Evolutionary conservation across 129 eudicot genomes (phyloP).

Genomic region (Daucus carota): DNA sequence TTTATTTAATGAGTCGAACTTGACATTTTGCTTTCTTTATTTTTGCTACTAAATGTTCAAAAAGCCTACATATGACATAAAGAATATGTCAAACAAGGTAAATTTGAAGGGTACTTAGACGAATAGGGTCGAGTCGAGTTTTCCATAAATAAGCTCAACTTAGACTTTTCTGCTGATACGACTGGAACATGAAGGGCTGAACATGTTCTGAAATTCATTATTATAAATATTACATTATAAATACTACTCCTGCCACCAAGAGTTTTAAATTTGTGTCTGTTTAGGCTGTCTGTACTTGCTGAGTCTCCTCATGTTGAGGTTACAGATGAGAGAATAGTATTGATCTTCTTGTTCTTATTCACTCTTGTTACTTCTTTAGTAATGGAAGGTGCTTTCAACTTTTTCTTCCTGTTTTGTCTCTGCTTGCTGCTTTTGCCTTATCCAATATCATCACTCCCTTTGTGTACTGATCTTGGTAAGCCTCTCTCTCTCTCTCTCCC

Average conservation of each 20-base stretch:
- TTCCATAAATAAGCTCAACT: neutral
- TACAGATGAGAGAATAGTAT: conserved; percentile 1
- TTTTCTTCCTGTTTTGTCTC: conserved; percentile 29
- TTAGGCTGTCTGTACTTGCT: conserved; percentile 5
- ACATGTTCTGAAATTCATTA: neutral
- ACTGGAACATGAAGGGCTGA: neutral
- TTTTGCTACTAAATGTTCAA: neutral
- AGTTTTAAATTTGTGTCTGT: neutral
- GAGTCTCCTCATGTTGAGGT: neutral
- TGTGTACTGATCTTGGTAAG: conserved; percentile 63
- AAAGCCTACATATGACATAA: neutral
- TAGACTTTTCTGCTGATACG: neutral
- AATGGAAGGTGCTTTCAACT: conserved; percentile 36
- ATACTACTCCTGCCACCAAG: neutral
- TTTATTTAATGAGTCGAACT: too few relatives aligned
- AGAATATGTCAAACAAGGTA: neutral
- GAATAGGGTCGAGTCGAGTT: neutral
- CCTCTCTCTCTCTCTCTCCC: conserved; percentile 6
- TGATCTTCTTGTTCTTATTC: conserved; percentile 11
- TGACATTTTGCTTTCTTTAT: neutral
- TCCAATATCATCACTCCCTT: conserved; percentile 45
- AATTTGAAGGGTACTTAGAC: neutral
- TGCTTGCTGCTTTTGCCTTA: conserved; percentile 24
- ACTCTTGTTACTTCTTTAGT: neutral
- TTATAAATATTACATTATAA: neutral